Base-by-base conservation (phyloP, 2,329 filamentous ascomycete genomes). In the Lizonia empirigonia region DNA sequence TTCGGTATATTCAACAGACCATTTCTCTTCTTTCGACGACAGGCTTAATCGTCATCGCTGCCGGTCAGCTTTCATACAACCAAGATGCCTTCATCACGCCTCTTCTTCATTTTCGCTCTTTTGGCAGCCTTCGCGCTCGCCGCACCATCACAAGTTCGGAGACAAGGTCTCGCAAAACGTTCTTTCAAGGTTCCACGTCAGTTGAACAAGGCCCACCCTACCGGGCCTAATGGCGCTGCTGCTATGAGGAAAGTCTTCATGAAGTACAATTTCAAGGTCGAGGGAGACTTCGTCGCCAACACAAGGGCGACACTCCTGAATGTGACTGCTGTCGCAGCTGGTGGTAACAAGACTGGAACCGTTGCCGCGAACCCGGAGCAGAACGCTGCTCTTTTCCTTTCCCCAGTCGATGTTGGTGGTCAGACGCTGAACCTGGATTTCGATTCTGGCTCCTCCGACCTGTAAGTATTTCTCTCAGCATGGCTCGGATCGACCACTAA, bases 391-490 rank as follows among this genome's bases (percentile, higher is more conserved):
- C 84, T 90, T 52, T 92, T 89, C 64, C 79, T 92, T 10, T 82
- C 85, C 0, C 85, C 86, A 0, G 84, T 90, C 44, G 80, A 69
- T n/a, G 82, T 91, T 56, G 88, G 88, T 53, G 85, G 85, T 5
- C 87, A 90, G 73, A 81, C 78, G 4, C 64, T 91, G 50, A 83
- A 85, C 64, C 74, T 91, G 68, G 84, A 89, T 69, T 89, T 91
- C 66, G 88, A 91, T 72, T 87, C 86, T n/a, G 88, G 88, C 49
- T 90, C 87, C 2, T 82, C 87, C 10, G 88, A 90, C 71, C 79
- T 89, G 76, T 84, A 78, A 67, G 81, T 39, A 39, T 22, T 1
- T 12, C 42, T 34, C 5, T 23, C 18, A 18, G 7, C 12, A 8
- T 29, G 15, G 4, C 13, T 8, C 15, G 1, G 50, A 24, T 36